Evolutionary conservation across 768 basidiomycete genomes (phyloP), one percentile per base, ranked within the genome.

Genomic region (Xanthoconium stramineum): DNA sequence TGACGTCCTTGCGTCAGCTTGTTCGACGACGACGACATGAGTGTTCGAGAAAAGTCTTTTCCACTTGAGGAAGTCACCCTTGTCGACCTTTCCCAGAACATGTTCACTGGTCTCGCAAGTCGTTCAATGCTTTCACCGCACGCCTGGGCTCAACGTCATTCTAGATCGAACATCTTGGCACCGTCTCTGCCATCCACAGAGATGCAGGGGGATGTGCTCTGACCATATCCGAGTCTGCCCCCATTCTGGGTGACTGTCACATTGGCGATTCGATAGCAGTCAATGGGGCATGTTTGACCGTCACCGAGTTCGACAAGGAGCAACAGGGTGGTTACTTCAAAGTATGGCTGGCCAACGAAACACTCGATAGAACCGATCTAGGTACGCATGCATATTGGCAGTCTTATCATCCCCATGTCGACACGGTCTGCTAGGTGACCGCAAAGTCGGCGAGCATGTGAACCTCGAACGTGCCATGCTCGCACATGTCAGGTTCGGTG

Each of bases 391-490:
- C 63, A 38, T 42, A 28, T 43, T 48, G 12, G 14, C 44, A 43
- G 17, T 47, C 29, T 30, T 17, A 48, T 33, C 57, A 8, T 17
- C 47, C 46, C 39, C 28, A 40, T 55, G 28, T 46, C 35, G 51
- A 65, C 50, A 7, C 37, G 55, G 35, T 33, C 52, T 35, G 24
- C 49, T 61, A 96, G 94, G 94, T 33, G 85, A 91, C 65, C 77
- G 89, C 52, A 80, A 77, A 60, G 83, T 85, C 17, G 92, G 91
- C 19, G 86, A 92, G 61, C 80, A 85, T 63, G 82, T 98, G 45
- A 98, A 98, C 70, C 78, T 95, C 38, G 97, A 99, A 76, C 83
- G 97, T 48, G 97, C 97, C 3, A 94, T 98, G 92, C 86, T 84
- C 20, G 86, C 88, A 6, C 90, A 94, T 74, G 85, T 83, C 17